These are phyloP conservation scores for Caryopteris hybrid DNA, from an alignment of 305 asterid genomes.

Conservation along the genomic window DNA sequence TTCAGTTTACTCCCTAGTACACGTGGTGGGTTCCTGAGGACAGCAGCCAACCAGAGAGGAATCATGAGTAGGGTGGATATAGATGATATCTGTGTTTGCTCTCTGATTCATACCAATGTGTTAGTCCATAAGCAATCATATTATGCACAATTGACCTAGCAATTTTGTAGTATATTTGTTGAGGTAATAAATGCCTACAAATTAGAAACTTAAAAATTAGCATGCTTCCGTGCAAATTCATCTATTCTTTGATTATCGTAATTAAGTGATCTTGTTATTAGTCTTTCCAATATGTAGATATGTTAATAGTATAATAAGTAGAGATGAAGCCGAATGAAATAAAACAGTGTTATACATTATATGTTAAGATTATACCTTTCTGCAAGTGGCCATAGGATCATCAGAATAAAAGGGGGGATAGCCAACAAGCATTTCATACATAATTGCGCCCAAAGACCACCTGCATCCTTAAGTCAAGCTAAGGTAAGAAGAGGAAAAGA, in stretches of 20 bases:
- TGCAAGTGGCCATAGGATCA: conserved; percentile 90
- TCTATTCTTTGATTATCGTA: not conserved
- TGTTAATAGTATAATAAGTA: conserved; percentile 1
- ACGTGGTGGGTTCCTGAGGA: not conserved
- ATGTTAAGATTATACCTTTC: conserved; percentile 55
- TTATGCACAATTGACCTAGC: not conserved
- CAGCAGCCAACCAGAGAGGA: not conserved
- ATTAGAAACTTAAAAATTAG: conserved; percentile 2
- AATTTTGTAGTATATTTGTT: not conserved
- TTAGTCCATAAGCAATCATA: not conserved
- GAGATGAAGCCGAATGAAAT: conserved; percentile 4
- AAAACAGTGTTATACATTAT: not conserved
- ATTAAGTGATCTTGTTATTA: not conserved
- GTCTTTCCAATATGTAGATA: not conserved
- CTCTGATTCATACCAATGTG: not conserved
- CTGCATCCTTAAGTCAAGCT: conserved; percentile 37
- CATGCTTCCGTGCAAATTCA: not conserved
- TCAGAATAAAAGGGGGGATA: conserved; percentile 94
- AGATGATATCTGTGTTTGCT: not conserved
- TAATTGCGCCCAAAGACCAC: conserved; percentile 99
- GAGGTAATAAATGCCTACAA: not conserved
- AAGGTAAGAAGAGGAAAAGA: conserved; percentile 8
- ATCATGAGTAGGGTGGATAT: not conserved
- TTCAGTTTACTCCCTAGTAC: not conserved
- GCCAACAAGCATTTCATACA: conserved; percentile 98